Percentiles rank a stretch among this genome's conserved stretches.
phyloP scores from a whole-genome alignment of 116 monocot genomes.

The Iris pallida region DNA sequence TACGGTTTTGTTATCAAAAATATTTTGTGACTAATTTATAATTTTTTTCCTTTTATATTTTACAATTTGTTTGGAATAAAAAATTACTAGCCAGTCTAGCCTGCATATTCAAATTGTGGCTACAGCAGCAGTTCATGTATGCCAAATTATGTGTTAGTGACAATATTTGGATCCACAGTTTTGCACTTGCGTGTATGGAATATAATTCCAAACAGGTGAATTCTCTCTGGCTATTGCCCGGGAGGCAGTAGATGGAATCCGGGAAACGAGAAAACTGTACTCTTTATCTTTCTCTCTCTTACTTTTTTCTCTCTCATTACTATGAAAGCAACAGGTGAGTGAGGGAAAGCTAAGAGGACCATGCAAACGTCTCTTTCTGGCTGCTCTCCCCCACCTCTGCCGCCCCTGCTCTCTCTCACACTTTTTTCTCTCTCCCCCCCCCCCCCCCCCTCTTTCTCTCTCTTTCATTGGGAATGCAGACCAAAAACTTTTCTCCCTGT shows the following conservation, averaged over 20 bases:
- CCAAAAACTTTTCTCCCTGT: conserved; percentile 6
- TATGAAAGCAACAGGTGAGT: conserved; percentile 26
- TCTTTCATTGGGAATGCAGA: conserved; percentile 28
- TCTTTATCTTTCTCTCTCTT: conserved; percentile 6
- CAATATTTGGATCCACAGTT: too few species aligned
- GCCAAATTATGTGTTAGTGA: too few species aligned
- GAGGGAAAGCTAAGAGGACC: conserved; percentile 17
- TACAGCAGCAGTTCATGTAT: too few species aligned
- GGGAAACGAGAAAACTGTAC: background rate
- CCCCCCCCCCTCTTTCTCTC: conserved; percentile 12
- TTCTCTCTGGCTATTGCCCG: background rate
- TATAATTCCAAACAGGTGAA: too few species aligned
- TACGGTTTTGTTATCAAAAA: too few species aligned
- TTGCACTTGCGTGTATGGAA: too few species aligned
- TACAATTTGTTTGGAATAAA: too few species aligned
- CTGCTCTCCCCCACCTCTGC: conserved; percentile 41
- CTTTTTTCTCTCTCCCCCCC: conserved; percentile 6
- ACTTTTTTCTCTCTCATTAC: conserved; percentile 6
- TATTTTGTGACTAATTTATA: too few species aligned
- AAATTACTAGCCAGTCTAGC: too few species aligned
- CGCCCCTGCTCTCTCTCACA: conserved; percentile 14
- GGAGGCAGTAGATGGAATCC: background rate
- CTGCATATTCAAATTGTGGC: too few species aligned
- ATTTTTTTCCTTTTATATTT: too few species aligned
- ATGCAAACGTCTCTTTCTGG: conserved; percentile 48